These are phyloP conservation scores for Physaria fendleri DNA, from an alignment of 345 rosid species.

Conservation along the genomic window DNA sequence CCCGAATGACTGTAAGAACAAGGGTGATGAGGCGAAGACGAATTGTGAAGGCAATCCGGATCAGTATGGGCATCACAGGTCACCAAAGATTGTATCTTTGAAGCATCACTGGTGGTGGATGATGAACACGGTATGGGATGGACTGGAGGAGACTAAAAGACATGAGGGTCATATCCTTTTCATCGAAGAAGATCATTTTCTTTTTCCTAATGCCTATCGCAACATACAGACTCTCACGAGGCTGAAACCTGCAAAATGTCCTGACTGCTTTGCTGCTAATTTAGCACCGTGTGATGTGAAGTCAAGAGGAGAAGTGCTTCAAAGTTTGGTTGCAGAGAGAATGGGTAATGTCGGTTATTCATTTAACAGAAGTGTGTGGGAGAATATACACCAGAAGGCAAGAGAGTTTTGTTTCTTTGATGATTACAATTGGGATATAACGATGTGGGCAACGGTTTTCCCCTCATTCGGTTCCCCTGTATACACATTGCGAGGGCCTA, in stretches of 20 bases:
- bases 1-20: slow-evolving; percentile 53
- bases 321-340: slow-evolving; percentile 73
- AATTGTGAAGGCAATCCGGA: slow-evolving; percentile 74
- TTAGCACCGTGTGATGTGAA: slow-evolving; percentile 89
- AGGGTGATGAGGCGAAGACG: slow-evolving; percentile 49
- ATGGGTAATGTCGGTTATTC: slow-evolving; percentile 95
- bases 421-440: slow-evolving; percentile 98
- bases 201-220: slow-evolving; percentile 89
- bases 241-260: slow-evolving; percentile 66
- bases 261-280: slow-evolving; percentile 85
- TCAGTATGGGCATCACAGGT: slow-evolving; percentile 91
- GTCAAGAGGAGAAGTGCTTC: slow-evolving; percentile 76
- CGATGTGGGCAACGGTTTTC: slow-evolving; percentile 96
- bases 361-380: slow-evolving; percentile 80
- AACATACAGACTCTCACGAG: slow-evolving; percentile 62
- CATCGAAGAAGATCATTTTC: slow-evolving; percentile 96
- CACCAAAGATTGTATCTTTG: slow-evolving; percentile 78
- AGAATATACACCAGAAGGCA: slow-evolving; percentile 68
- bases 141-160: slow-evolving; percentile 59
- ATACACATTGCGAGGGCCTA: slow-evolving; percentile 77
- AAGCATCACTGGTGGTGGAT: slow-evolving; percentile 99
- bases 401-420: slow-evolving; percentile 85
- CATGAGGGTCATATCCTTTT: slow-evolving; percentile 75
- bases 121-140: slow-evolving; percentile 99
- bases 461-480: slow-evolving; percentile 89